These are phyloP conservation scores for Zychaea mexicana DNA, from an alignment of 371 early-diverging fungal species.

Conservation along the genomic window DNA sequence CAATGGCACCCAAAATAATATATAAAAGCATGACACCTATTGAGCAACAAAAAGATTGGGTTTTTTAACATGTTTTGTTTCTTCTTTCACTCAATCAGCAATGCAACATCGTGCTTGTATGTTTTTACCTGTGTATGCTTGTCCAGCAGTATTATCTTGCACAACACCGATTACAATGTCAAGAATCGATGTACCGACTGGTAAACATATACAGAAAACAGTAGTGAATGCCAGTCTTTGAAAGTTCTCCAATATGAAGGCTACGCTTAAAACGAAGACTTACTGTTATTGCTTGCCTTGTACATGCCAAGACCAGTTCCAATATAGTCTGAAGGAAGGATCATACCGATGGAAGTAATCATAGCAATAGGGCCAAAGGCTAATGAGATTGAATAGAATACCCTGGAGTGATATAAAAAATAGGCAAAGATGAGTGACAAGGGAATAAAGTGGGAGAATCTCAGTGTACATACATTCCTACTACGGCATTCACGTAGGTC, in stretches of 20 bases:
- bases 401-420: too few species aligned
- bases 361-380: conserved; percentile 58
- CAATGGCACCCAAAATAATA: conserved; percentile 36
- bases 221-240: too few species aligned
- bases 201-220: not conserved
- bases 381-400: conserved; percentile 51
- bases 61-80: too few species aligned
- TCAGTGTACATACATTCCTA: too few species aligned
- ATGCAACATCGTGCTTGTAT: not conserved
- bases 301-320: conserved; percentile 60
- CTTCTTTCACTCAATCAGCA: too few species aligned
- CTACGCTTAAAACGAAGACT: conserved; percentile 1
- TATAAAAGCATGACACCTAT: conserved; percentile 46
- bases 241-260: too few species aligned
- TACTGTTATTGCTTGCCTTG: conserved; percentile 45
- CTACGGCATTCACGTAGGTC: conserved; percentile 41
- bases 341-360: conserved; percentile 55
- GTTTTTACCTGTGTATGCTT: conserved; percentile 44
- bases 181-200: conserved; percentile 49
- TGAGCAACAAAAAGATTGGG: too few species aligned
- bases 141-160: conserved; percentile 46
- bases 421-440: too few species aligned
- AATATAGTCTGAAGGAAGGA: conserved; percentile 51
- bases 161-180: conserved; percentile 55
- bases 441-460: too few species aligned